Percentiles rank a stretch among this genome's conserved stretches.
These are phyloP conservation scores for Nannizziopsis barbatae DNA, from an alignment of 2,329 filamentous ascomycete species.

Conservation along the genomic window DNA sequence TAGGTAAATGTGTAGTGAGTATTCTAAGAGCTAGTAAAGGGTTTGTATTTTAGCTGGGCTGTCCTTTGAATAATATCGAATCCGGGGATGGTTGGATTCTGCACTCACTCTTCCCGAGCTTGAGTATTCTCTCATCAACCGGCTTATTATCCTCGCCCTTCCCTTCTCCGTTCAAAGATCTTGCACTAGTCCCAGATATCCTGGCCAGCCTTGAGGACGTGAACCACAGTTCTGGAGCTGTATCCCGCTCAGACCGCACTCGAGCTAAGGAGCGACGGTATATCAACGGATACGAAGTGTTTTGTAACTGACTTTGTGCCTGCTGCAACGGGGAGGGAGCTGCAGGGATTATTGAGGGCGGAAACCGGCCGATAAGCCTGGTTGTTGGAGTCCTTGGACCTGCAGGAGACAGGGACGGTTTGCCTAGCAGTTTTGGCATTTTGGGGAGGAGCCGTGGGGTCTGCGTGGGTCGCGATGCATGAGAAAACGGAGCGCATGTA, in stretches of 20 bases:
- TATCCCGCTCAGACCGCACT: slow-evolving; percentile 25
- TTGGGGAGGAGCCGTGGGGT: not conserved
- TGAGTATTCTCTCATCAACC: slow-evolving; percentile 14
- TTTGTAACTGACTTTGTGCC: not conserved
- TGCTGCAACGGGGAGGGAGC: slow-evolving; percentile 6
- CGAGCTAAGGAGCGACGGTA: slow-evolving; percentile 27
- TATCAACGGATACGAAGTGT: slow-evolving; percentile 20
- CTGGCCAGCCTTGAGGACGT: slow-evolving; percentile 13
- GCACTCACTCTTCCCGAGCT: slow-evolving; percentile 14
- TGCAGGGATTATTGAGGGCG: slow-evolving; percentile 6
- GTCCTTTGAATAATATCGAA: not conserved
- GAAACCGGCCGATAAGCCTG: slow-evolving; percentile 2
- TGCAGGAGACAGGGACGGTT: not conserved
- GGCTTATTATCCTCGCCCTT: slow-evolving; percentile 9
- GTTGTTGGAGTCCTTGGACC: not conserved
- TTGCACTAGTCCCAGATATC: slow-evolving; percentile 9
- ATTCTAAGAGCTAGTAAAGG: slow-evolving; percentile 43
- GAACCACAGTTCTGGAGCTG: slow-evolving; percentile 27
- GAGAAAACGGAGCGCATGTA: no score
- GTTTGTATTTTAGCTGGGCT: slow-evolving; percentile 3
- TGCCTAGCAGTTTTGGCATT: slow-evolving; percentile 4
- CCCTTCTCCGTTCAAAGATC: not conserved
- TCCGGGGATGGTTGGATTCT: not conserved
- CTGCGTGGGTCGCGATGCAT: no score
- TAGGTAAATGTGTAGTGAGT: slow-evolving; percentile 52